phyloP scores from a whole-genome alignment of 345 rosid genomes.

The Cardamine resedifolia region DNA sequence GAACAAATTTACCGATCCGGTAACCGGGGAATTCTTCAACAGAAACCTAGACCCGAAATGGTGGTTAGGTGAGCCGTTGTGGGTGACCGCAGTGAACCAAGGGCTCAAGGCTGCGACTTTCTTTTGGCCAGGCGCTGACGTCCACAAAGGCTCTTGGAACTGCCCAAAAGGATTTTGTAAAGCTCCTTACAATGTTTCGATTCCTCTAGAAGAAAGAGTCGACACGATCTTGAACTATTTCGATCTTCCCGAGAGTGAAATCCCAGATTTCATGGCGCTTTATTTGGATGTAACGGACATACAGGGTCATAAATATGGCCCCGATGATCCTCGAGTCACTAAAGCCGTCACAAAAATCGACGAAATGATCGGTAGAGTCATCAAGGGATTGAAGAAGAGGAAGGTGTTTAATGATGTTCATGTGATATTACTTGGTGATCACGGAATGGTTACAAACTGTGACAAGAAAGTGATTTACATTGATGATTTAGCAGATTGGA shows the following conservation, averaged over 20 bases:
- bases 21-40: slow-evolving; percentile 50
- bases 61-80: slow-evolving; percentile 93
- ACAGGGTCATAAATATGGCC: slow-evolving; percentile 82
- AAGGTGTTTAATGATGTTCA: slow-evolving; percentile 72
- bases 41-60: slow-evolving; percentile 83
- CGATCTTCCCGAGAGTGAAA: slow-evolving; percentile 57
- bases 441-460: slow-evolving; percentile 92
- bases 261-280: slow-evolving; percentile 70
- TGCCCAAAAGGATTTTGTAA: slow-evolving; percentile 61
- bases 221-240: slow-evolving; percentile 70
- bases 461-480: slow-evolving; percentile 64
- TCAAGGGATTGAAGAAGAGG: slow-evolving; percentile 65
- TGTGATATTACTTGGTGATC: slow-evolving; percentile 85
- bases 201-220: slow-evolving; percentile 75
- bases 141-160: slow-evolving; percentile 75
- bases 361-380: slow-evolving; percentile 66
- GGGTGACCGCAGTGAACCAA: slow-evolving; percentile 80
- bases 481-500: slow-evolving; percentile 68
- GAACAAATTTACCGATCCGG: slow-evolving; percentile 66
- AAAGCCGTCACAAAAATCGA: slow-evolving; percentile 62
- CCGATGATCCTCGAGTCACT: slow-evolving; percentile 76
- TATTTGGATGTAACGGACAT: slow-evolving; percentile 87
- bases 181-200: slow-evolving; percentile 55
- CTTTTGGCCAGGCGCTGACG: slow-evolving; percentile 98
- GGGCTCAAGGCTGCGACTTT: slow-evolving; percentile 74